Conservation (phyloP, 148 eudicot species). For the Beta vulgaris region DNA sequence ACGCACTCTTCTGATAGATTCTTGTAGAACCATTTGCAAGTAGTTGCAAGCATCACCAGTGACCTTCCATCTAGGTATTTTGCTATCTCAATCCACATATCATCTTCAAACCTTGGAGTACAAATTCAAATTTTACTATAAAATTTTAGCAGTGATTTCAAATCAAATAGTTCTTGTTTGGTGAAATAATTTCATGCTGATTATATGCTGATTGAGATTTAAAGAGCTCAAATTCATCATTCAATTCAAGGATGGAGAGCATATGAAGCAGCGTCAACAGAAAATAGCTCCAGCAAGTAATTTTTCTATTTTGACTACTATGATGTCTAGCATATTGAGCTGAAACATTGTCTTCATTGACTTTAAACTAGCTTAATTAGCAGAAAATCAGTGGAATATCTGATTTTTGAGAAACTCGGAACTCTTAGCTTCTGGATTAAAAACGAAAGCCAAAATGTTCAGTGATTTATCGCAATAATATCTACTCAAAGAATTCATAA, state of each 20-base stretch:
- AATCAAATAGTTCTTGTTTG: not conserved
- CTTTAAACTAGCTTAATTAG: not conserved
- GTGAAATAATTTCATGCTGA: not conserved
- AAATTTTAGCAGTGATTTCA: not conserved
- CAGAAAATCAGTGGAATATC: not conserved
- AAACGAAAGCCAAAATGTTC: not conserved
- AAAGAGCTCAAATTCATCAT: not conserved
- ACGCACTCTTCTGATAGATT: conserved; percentile 63
- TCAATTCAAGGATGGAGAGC: not conserved
- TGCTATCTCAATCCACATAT: conserved; percentile 85
- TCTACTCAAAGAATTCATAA: not conserved
- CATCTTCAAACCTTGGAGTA: conserved; percentile 63
- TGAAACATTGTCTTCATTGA: not conserved
- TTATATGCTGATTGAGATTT: not conserved
- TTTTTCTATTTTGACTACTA: not conserved
- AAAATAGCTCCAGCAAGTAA: not conserved
- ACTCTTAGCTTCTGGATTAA: not conserved
- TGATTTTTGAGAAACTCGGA: too few species aligned
- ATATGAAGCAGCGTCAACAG: not conserved
- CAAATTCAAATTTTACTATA: not conserved
- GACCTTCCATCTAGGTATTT: conserved; percentile 78
- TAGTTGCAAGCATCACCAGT: conserved; percentile 69
- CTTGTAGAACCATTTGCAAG: conserved; percentile 77
- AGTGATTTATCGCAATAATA: not conserved
- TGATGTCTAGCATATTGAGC: not conserved